Evolutionary conservation across 495 filamentous ascomycete species (phyloP), one percentile per base, ranked within the genome.

Genomic region (Annulohypoxylon moriforme): DNA sequence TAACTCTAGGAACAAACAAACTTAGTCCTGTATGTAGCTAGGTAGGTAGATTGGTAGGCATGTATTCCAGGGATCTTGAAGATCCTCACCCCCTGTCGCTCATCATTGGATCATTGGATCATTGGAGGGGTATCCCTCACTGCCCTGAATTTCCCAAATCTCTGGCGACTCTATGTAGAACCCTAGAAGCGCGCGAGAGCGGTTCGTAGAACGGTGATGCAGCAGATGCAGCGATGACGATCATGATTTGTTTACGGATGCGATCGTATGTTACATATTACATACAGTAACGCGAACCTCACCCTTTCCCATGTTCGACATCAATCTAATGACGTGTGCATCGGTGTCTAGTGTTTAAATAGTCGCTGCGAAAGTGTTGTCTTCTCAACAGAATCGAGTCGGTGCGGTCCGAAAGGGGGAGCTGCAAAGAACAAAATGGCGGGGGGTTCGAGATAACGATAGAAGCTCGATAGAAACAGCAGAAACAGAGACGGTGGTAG

Each of bases 381-480:
- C 53, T 6, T 62, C 70, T 68, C 64, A 66, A 69, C 47, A 69
- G 40, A 56, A 68, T 61, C 38, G 58, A 67, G 56, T 60, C 63
- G 72, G 75, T 64, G 33, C 58, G 47, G 42, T 65, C 75, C 72
- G 27, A 77, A 77, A 75, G 63, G 60, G 75, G 75, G 75, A 77
- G 75, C 75, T 77, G 75, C 72, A 77, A 70, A 71, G 75, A 77
- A 77, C 46, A 63, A 64, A 46, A 73, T 58, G 67, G 55, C 72
- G 75, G 69, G 69, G 71, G 60, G 14, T 70, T 69, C 66, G 68
- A 75, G 72, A 77, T 77, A 75, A 75, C 75, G 72, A 73, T 77
- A 68, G 75, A 77, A 77, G 75, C 67, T 73, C 46, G 60, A 71
- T 73, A 49, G 75, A 77, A 77, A 69, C 69, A 57, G 18, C 24